Evolutionary conservation across 371 early-diverging fungal species (phyloP).

Genomic region (Zychaea mexicana): DNA sequence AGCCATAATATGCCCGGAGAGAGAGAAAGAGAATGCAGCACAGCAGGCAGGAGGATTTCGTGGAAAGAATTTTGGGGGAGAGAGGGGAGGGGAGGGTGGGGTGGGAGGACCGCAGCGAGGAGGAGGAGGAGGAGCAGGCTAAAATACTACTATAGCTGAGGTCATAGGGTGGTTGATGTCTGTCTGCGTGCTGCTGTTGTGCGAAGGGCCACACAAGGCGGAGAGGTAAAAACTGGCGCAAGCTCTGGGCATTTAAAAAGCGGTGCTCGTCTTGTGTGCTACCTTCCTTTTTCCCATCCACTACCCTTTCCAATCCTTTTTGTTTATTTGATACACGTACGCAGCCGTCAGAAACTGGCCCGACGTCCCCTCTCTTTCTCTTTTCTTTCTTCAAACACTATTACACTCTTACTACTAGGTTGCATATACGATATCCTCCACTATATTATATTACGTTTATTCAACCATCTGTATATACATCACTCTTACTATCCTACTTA

Average conservation of each 20-base stretch:
- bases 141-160: neutral
- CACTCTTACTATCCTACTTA: too few species aligned
- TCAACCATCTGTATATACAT: too few species aligned
- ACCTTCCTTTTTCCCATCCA: neutral
- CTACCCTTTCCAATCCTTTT: slow-evolving; percentile 5
- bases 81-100: neutral
- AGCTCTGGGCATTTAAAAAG: slow-evolving; percentile 2
- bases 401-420: too few species aligned
- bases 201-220: neutral
- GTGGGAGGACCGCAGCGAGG: neutral
- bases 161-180: neutral
- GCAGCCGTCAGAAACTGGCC: slow-evolving; percentile 2
- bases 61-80: too few species aligned
- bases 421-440: neutral
- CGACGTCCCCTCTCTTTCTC: neutral
- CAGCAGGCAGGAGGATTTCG: too few species aligned
- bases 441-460: too few species aligned
- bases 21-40: too few species aligned
- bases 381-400: neutral
- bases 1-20: too few species aligned
- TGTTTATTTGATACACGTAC: neutral
- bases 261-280: neutral
- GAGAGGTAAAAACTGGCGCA: neutral
- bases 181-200: too few species aligned
- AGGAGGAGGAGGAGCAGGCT: too few species aligned